phyloP scores from a whole-genome alignment of 352 stramenopile genomes.

The Pythium utonaiense region DNA sequence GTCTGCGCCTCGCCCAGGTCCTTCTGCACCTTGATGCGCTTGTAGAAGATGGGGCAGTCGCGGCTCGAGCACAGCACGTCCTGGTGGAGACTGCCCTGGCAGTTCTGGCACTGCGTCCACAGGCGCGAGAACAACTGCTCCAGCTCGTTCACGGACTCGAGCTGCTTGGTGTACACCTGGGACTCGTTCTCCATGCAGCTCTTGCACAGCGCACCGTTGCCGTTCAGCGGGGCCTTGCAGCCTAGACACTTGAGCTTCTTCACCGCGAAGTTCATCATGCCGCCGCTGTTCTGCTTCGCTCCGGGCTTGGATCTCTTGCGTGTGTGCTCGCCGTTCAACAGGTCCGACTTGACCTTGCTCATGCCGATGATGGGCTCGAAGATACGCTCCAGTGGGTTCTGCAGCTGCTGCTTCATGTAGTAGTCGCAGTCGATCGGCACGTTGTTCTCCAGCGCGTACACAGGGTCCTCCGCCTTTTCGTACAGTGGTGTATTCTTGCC shows the following conservation, averaged over 20 bases:
- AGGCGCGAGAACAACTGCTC: constrained; percentile 94
- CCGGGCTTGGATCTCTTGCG: constrained; percentile 96
- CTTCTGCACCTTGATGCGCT: constrained; percentile 99
- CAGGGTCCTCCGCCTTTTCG: constrained; percentile 97
- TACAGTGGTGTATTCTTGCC: constrained; percentile 95
- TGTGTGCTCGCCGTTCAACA: constrained; percentile 98
- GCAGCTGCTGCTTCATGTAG: constrained; percentile 98
- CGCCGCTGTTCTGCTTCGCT: constrained; percentile 93
- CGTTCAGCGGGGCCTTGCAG: constrained; percentile 94
- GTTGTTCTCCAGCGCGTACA: constrained; percentile 99
- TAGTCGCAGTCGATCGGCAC: constrained; percentile 99
- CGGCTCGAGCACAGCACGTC: constrained; percentile 94
- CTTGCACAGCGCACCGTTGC: constrained; percentile 89
- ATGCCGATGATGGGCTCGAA: constrained; percentile 98
- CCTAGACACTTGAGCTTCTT: constrained; percentile 98
- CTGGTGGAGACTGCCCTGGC: constrained; percentile 97
- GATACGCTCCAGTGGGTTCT: constrained; percentile 97
- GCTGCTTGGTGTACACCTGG: constrained; percentile 95
- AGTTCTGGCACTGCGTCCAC: constrained; percentile 98
- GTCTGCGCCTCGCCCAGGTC: constrained; percentile 94
- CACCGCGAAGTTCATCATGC: constrained; percentile 99
- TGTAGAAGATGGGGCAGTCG: constrained; percentile 99
- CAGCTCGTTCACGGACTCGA: constrained; percentile 90
- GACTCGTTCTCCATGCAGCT: constrained; percentile 92
- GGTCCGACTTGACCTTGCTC: constrained; percentile 85